phyloP scores from a whole-genome alignment of 306 rosid species.

The Prinsepia uniflora region DNA sequence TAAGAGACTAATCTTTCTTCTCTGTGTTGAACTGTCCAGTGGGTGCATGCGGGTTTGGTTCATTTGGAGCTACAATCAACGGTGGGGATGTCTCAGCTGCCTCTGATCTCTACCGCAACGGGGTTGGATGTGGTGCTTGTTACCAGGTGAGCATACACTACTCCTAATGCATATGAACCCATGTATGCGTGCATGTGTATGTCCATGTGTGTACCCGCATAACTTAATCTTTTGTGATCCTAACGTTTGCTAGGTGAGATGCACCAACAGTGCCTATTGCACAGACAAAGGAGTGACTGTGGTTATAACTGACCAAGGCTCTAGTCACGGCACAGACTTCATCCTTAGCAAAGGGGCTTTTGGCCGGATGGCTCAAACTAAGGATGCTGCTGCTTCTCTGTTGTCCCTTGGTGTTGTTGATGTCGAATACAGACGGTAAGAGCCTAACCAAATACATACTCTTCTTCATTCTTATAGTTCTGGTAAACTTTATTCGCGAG shows the following conservation, averaged over 20 bases:
- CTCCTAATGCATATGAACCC: neutral
- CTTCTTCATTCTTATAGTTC: neutral
- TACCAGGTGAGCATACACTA: constrained; percentile 55
- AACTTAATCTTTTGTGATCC: neutral
- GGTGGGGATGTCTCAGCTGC: constrained; percentile 89
- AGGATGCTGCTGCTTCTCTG: constrained; percentile 49
- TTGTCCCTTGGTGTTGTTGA: constrained; percentile 57
- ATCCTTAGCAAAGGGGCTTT: constrained; percentile 73
- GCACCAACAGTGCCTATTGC: constrained; percentile 60
- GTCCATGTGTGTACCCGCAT: neutral
- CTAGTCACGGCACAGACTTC: constrained; percentile 59
- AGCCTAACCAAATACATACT: too few relatives aligned
- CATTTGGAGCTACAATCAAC: constrained; percentile 83
- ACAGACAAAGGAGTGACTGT: constrained; percentile 61
- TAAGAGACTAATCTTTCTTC: neutral
- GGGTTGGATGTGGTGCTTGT: constrained; percentile 96
- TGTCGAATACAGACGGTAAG: constrained; percentile 63
- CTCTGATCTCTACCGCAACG: constrained; percentile 63
- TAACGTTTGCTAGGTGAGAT: constrained; percentile 53
- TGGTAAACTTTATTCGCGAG: neutral
- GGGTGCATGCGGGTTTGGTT: constrained; percentile 81
- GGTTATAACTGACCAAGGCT: constrained; percentile 79
- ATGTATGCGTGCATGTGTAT: too few relatives aligned
- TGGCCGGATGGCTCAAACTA: constrained; percentile 59
- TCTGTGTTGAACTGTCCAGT: constrained; percentile 26